Percentiles rank a stretch among this genome's conserved stretches.
Evolutionary conservation across 2,329 filamentous ascomycete species (phyloP).

Genomic region (Daldinia sp.): DNA sequence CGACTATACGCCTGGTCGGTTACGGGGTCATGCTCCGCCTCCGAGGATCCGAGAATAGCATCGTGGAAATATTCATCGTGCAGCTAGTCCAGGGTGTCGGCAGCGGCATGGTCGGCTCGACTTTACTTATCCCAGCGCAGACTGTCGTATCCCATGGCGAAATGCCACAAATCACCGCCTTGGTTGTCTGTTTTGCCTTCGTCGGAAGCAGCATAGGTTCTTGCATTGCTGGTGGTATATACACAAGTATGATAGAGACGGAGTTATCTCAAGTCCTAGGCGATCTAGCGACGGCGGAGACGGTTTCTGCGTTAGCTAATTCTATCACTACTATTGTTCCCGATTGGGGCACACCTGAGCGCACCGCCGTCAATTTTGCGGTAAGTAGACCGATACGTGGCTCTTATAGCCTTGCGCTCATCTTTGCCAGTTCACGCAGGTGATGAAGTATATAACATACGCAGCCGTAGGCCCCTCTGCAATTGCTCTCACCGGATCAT

Average conservation of each 20-base stretch:
- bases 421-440: conserved; percentile 44
- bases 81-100: conserved; percentile 63
- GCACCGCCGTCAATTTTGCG: conserved; percentile 58
- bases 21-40: conserved; percentile 65
- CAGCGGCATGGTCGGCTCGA: conserved; percentile 59
- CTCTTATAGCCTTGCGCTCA: background rate
- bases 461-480: conserved; percentile 44
- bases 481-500: conserved; percentile 39
- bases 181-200: conserved; percentile 59
- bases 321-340: conserved; percentile 59
- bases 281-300: conserved; percentile 43
- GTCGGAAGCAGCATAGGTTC: conserved; percentile 56
- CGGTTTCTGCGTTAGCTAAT: conserved; percentile 57
- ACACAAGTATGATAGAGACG: conserved; percentile 59
- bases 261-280: conserved; percentile 54
- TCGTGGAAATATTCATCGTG: conserved; percentile 60
- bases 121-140: conserved; percentile 59
- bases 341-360: conserved; percentile 55
- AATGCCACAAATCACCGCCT: conserved; percentile 61
- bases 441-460: conserved; percentile 49
- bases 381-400: conserved; percentile 42
- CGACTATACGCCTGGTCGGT: conserved; percentile 58
- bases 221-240: conserved; percentile 62
- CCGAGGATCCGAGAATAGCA: conserved; percentile 57
- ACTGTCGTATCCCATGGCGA: conserved; percentile 60